Percentiles rank a stretch among this genome's conserved stretches.
Evolutionary conservation across 1,284 basidiomycete genomes (phyloP).

Genomic region (Caloboletus inedulis): DNA sequence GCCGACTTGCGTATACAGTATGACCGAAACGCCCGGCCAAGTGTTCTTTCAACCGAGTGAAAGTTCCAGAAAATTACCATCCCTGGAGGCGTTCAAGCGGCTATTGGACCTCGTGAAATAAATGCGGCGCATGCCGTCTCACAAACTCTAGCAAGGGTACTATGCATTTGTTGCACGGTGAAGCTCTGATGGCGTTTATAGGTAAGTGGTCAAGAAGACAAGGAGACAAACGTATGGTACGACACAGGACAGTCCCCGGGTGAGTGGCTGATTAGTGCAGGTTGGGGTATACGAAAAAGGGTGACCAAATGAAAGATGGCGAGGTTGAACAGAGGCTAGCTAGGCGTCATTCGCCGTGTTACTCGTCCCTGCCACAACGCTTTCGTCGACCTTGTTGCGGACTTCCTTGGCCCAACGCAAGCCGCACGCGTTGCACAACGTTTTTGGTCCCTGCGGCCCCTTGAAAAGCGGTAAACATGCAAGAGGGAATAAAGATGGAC

Average conservation of each 20-base stretch:
- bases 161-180: slow-evolving; percentile 3
- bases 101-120: slow-evolving; percentile 14
- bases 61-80: slow-evolving; percentile 10
- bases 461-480: slow-evolving; percentile 33
- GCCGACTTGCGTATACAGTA: no score
- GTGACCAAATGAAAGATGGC: background rate
- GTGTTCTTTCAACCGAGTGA: no score
- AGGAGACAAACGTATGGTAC: slow-evolving; percentile 12
- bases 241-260: slow-evolving; percentile 3
- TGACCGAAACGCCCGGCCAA: no score
- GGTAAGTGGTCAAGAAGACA: slow-evolving; percentile 16
- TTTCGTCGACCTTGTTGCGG: slow-evolving; percentile 43
- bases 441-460: slow-evolving; percentile 82
- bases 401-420: slow-evolving; percentile 77
- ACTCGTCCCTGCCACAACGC: slow-evolving; percentile 19
- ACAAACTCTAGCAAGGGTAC: slow-evolving; percentile 4
- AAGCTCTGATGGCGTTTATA: slow-evolving; percentile 7
- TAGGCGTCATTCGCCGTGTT: slow-evolving; percentile 17
- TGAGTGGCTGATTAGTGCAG: slow-evolving; percentile 3
- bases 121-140: slow-evolving; percentile 5
- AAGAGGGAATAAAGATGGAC: background rate
- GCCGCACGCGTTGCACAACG: slow-evolving; percentile 85
- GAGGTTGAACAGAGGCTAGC: background rate
- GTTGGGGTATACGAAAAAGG: slow-evolving; percentile 8
- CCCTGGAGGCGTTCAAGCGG: background rate